phyloP scores from a whole-genome alignment of 2,329 filamentous ascomycete species.

The Apiospora pterosperma region DNA sequence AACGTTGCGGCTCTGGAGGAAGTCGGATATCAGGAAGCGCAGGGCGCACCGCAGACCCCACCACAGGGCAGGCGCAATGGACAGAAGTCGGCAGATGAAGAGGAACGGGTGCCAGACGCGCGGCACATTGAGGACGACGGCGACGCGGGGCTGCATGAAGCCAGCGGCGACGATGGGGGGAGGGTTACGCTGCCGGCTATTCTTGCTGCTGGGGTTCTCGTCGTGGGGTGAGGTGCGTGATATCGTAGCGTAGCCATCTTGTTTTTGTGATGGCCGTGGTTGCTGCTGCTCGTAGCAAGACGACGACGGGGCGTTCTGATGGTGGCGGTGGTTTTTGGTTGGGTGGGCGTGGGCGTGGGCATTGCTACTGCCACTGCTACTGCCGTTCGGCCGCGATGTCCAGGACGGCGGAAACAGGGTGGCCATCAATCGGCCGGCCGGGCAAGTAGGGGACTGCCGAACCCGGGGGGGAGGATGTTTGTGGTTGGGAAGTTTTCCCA shows the following conservation, averaged over 20 bases:
- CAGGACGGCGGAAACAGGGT: neutral
- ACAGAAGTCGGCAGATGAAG: conserved; percentile 68
- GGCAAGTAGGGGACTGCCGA: conserved; percentile 3
- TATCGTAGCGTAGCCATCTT: neutral
- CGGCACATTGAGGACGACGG: conserved; percentile 72
- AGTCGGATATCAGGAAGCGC: conserved; percentile 63
- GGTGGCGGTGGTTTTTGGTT: neutral
- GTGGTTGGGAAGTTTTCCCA: neutral
- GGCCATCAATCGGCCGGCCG: conserved; percentile 9
- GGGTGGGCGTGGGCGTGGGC: neutral
- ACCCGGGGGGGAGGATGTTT: neutral
- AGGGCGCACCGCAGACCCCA: conserved; percentile 69
- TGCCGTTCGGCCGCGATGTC: neutral
- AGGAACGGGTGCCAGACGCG: conserved; percentile 70
- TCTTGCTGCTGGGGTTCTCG: neutral
- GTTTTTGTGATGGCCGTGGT: no score
- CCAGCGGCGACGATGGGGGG: conserved; percentile 27
- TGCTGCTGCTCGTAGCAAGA: neutral
- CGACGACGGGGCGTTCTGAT: neutral
- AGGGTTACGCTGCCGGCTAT: conserved; percentile 8
- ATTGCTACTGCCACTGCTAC: neutral
- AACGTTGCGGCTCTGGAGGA: conserved; percentile 34
- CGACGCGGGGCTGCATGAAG: conserved; percentile 71
- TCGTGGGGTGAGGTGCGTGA: neutral
- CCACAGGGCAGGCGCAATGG: conserved; percentile 66